Conservation (phyloP, 345 rosid species). For the Rhizophora mangle region DNA sequence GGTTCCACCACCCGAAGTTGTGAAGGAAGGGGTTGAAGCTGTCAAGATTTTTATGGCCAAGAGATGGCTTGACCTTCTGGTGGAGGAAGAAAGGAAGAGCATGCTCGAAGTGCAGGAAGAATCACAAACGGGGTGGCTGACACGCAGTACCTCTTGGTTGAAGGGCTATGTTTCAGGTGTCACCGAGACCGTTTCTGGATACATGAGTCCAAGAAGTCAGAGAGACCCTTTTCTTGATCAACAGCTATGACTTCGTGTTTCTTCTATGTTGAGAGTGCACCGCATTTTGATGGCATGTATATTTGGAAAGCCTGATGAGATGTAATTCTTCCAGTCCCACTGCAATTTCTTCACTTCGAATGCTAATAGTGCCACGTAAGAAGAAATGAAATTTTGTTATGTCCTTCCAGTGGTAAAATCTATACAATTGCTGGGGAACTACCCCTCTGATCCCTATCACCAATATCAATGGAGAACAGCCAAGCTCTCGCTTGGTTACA, state of each 20-base stretch:
- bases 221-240: constrained; percentile 70
- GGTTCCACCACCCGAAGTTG: constrained; percentile 58
- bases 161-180: constrained; percentile 46
- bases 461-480: too few relatives aligned
- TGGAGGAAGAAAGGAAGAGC: constrained; percentile 66
- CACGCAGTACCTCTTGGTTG: constrained; percentile 76
- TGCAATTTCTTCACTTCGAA: not conserved
- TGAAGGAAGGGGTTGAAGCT: constrained; percentile 69
- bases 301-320: not conserved
- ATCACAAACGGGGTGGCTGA: constrained; percentile 65
- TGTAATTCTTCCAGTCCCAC: not conserved
- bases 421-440: too few relatives aligned
- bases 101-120: constrained; percentile 52
- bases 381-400: not conserved
- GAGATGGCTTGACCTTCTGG: constrained; percentile 63
- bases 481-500: too few relatives aligned
- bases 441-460: too few relatives aligned
- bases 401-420: too few relatives aligned
- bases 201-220: constrained; percentile 45
- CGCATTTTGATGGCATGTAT: not conserved
- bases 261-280: not conserved
- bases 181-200: constrained; percentile 46
- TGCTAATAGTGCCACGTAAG: not conserved
- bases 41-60: constrained; percentile 70
- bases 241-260: constrained; percentile 46